phyloP scores from a whole-genome alignment of 768 basidiomycete species.

The Saitozyma sp. region DNA sequence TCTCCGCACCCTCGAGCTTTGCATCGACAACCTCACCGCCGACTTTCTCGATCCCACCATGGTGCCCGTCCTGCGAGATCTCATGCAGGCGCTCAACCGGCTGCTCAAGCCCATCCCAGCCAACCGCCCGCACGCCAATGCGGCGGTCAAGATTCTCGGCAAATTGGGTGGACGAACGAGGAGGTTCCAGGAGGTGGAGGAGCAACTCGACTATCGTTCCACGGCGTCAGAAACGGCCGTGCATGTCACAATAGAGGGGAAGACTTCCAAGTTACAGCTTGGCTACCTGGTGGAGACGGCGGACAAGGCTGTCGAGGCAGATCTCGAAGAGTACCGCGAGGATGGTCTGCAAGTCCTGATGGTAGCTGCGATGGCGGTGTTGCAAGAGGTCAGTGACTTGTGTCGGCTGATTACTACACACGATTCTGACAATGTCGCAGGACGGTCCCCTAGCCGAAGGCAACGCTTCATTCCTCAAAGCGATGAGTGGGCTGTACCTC shows the following conservation, averaged over 20 bases:
- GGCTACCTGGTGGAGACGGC: slow-evolving; percentile 68
- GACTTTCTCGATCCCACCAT: slow-evolving; percentile 97
- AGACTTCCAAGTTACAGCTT: slow-evolving; percentile 65
- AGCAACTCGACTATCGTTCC: slow-evolving; percentile 68
- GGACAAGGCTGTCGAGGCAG: slow-evolving; percentile 61
- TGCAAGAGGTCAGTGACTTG: slow-evolving; percentile 66
- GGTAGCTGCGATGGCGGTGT: slow-evolving; percentile 65
- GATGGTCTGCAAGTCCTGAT: slow-evolving; percentile 61
- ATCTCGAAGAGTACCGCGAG: slow-evolving; percentile 52
- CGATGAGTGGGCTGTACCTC: slow-evolving; percentile 39
- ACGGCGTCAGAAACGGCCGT: slow-evolving; percentile 71
- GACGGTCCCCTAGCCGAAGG: slow-evolving; percentile 36
- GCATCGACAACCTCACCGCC: slow-evolving; percentile 96
- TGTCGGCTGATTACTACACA: neutral
- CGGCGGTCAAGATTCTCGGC: slow-evolving; percentile 91
- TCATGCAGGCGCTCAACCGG: slow-evolving; percentile 91
- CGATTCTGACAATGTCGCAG: slow-evolving; percentile 13
- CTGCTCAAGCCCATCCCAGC: slow-evolving; percentile 83
- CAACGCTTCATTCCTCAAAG: slow-evolving; percentile 30
- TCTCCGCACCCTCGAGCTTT: slow-evolving; percentile 92
- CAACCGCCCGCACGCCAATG: slow-evolving; percentile 85
- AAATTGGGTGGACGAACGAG: slow-evolving; percentile 95
- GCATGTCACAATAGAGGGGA: slow-evolving; percentile 70
- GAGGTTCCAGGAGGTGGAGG: slow-evolving; percentile 76
- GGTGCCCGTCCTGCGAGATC: slow-evolving; percentile 82